Conservation (phyloP, 1,284 basidiomycete species). For the Ustilago nuda region DNA sequence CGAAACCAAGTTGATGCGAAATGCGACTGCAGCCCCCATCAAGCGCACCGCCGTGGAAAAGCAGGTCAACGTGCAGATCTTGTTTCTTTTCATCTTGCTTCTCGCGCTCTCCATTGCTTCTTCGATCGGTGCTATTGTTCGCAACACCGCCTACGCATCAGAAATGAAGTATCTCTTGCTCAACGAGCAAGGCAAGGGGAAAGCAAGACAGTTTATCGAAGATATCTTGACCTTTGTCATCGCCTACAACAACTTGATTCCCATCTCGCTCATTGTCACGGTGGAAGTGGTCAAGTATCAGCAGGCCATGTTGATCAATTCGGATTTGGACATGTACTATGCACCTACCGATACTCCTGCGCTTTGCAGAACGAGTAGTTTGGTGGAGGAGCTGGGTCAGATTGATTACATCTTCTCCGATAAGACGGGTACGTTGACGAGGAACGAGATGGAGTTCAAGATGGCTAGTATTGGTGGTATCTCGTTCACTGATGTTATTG, state of each 20-base stretch:
- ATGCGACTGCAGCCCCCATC: constrained; percentile 87
- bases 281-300: constrained; percentile 99
- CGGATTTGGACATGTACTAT: constrained; percentile 83
- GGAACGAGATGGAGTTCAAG: constrained; percentile 97
- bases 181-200: constrained; percentile 61
- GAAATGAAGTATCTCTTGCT: constrained; percentile 65
- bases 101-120: constrained; percentile 89
- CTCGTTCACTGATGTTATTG: constrained; percentile 88
- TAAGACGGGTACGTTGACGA: constrained; percentile 96
- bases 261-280: constrained; percentile 98
- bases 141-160: constrained; percentile 54
- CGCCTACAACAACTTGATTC: constrained; percentile 98
- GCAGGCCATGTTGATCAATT: constrained; percentile 96
- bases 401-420: constrained; percentile 99
- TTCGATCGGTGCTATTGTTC: constrained; percentile 88
- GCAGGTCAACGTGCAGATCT: constrained; percentile 95
- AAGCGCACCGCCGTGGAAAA: constrained; percentile 95
- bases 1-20: constrained; percentile 98
- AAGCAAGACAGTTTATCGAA: constrained; percentile 71
- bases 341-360: constrained; percentile 93
- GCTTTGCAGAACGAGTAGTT: constrained; percentile 92
- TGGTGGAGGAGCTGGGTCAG: constrained; percentile 98
- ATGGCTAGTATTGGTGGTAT: constrained; percentile 89
- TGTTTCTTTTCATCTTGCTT: constrained; percentile 92
- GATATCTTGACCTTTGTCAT: constrained; percentile 99